Conservation (phyloP, 805 yeast genomes). For the Yamadazyma scolyti region DNA sequence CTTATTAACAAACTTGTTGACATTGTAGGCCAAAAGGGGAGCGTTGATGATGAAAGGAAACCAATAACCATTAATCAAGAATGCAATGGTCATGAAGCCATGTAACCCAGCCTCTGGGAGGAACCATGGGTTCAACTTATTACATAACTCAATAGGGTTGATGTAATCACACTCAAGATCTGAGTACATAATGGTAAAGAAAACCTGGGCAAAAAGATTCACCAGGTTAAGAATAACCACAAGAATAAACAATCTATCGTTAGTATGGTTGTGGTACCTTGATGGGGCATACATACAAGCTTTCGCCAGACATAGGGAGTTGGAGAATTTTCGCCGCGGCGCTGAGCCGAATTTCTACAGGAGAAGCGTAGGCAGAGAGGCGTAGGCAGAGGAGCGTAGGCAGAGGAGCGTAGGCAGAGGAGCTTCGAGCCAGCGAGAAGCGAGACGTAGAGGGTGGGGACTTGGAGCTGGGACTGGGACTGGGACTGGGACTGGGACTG, state of each 20-base stretch:
- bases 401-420: not conserved
- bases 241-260: conserved; percentile 55
- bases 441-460: too few relatives aligned
- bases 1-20: conserved; percentile 72
- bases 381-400: too few relatives aligned
- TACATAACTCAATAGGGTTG: conserved; percentile 95
- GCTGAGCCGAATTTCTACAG: too few relatives aligned
- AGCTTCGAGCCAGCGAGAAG: too few relatives aligned
- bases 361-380: too few relatives aligned
- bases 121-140: conserved; percentile 83
- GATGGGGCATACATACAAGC: conserved; percentile 35
- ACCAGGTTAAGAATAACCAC: conserved; percentile 84
- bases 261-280: conserved; percentile 8
- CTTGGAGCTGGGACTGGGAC: too few relatives aligned
- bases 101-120: conserved; percentile 89
- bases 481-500: too few relatives aligned
- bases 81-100: conserved; percentile 61
- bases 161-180: conserved; percentile 95
- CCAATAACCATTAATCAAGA: conserved; percentile 90
- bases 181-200: conserved; percentile 91
- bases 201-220: conserved; percentile 87
- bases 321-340: too few relatives aligned
- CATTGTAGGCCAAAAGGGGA: conserved; percentile 83
- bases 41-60: conserved; percentile 76
- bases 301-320: conserved; percentile 49